Percentiles rank a stretch among this genome's conserved stretches.
These are phyloP conservation scores for Pythium grandisporangium DNA, from an alignment of 352 stramenopile genomes.

Conservation along the genomic window DNA sequence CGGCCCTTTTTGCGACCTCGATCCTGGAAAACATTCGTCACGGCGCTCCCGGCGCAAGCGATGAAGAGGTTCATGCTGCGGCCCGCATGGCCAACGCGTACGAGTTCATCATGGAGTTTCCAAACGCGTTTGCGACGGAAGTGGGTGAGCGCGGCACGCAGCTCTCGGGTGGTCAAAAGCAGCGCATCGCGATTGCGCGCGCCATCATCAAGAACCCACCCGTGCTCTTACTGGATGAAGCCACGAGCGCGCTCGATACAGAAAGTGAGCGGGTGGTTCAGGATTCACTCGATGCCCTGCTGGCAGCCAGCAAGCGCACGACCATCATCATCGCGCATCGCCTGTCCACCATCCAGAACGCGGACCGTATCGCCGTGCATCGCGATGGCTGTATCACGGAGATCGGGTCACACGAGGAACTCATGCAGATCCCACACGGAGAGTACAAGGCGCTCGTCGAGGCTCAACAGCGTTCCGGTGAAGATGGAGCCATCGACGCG, in stretches of 20 bases:
- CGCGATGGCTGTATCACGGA: slow-evolving; percentile 47
- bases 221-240: slow-evolving; percentile 21
- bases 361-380: too few relatives aligned
- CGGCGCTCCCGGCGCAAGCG: slow-evolving; percentile 40
- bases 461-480: slow-evolving; percentile 28
- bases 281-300: slow-evolving; percentile 18
- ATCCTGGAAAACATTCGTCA: slow-evolving; percentile 76
- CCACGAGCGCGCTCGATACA: slow-evolving; percentile 20
- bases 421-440: slow-evolving; percentile 63
- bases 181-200: slow-evolving; percentile 21
- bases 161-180: slow-evolving; percentile 91
- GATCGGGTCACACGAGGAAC: slow-evolving; percentile 72
- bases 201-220: slow-evolving; percentile 25
- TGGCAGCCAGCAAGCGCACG: slow-evolving; percentile 21
- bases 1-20: slow-evolving; percentile 81
- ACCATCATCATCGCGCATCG: slow-evolving; percentile 22
- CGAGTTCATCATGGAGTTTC: slow-evolving; percentile 86
- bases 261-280: slow-evolving; percentile 15
- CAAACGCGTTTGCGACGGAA: slow-evolving; percentile 76
- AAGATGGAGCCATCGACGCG: slow-evolving; percentile 22
- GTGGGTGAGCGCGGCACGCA: slow-evolving; percentile 76
- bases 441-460: slow-evolving; percentile 84
- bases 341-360: slow-evolving; percentile 14
- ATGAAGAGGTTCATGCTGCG: slow-evolving; percentile 63
- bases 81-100: slow-evolving; percentile 84